Evolutionary conservation across 345 rosid species (phyloP).

Genomic region (Schrenkiella parvula): DNA sequence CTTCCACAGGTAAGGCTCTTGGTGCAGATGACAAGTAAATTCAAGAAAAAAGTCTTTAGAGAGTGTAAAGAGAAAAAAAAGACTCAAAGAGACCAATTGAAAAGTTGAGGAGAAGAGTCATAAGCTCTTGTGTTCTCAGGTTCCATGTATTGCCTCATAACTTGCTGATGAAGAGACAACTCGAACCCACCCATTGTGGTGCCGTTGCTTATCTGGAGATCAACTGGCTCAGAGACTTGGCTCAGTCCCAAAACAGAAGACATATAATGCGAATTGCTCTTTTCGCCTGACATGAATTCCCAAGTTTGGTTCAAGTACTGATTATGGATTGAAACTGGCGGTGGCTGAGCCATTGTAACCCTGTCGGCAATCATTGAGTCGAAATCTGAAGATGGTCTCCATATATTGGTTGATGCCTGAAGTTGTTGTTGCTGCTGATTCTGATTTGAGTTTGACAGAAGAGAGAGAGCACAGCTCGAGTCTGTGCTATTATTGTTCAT

Average conservation of each 20-base stretch:
- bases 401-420: slow-evolving; percentile 25
- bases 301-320: slow-evolving; percentile 50
- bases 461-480: slow-evolving; percentile 85
- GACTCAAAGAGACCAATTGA: slow-evolving; percentile 65
- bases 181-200: slow-evolving; percentile 44
- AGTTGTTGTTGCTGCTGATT: slow-evolving; percentile 44
- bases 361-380: slow-evolving; percentile 12
- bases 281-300: slow-evolving; percentile 49
- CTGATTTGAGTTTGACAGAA: slow-evolving; percentile 87
- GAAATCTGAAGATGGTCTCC: slow-evolving; percentile 33
- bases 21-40: neutral
- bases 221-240: slow-evolving; percentile 45
- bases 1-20: slow-evolving; percentile 14
- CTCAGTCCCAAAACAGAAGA: slow-evolving; percentile 44
- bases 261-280: slow-evolving; percentile 30
- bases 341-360: slow-evolving; percentile 47
- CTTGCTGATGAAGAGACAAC: slow-evolving; percentile 42
- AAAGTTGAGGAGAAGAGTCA: slow-evolving; percentile 42
- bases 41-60: neutral
- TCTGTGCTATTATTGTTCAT: slow-evolving; percentile 50
- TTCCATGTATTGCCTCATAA: slow-evolving; percentile 53
- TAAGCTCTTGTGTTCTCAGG: slow-evolving; percentile 53
- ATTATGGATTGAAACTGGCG: slow-evolving; percentile 34
- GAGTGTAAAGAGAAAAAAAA: neutral
- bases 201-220: slow-evolving; percentile 20